A percentile compares a stretch with the other conserved stretches of the same genome.
phyloP scores from a whole-genome alignment of 2,329 filamentous ascomycete species.

The Ascosphaera pollenicola region DNA sequence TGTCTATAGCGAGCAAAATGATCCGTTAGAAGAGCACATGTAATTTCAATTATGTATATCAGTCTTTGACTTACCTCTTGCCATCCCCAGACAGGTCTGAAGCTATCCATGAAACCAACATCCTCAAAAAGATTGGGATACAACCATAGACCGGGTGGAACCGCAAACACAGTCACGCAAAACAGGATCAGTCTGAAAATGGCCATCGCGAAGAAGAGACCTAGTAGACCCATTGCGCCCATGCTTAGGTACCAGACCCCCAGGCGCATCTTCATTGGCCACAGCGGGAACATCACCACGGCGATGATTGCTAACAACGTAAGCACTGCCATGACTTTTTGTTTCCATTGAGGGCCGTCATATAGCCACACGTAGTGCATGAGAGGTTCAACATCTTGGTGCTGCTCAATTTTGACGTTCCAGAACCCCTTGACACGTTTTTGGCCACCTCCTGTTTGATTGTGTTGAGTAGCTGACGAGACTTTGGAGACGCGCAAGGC shows the following conservation, averaged over 20 bases:
- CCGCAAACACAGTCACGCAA: slow-evolving; percentile 68
- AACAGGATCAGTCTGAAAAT: slow-evolving; percentile 94
- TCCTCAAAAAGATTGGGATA: slow-evolving; percentile 98
- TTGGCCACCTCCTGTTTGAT: slow-evolving; percentile 42
- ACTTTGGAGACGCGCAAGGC: slow-evolving; percentile 73
- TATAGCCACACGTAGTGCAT: slow-evolving; percentile 95
- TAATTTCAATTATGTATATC: background rate
- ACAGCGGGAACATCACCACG: slow-evolving; percentile 85
- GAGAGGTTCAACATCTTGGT: slow-evolving; percentile 48
- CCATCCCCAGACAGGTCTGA: slow-evolving; percentile 93
- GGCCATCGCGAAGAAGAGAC: slow-evolving; percentile 90
- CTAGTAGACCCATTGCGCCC: slow-evolving; percentile 73
- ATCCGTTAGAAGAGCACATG: background rate
- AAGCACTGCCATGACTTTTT: slow-evolving; percentile 71
- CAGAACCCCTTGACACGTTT: slow-evolving; percentile 77
- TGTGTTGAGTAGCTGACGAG: slow-evolving; percentile 55
- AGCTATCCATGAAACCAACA: slow-evolving; percentile 94
- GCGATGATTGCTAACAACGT: slow-evolving; percentile 68
- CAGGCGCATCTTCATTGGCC: slow-evolving; percentile 74
- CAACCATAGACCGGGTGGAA: slow-evolving; percentile 81
- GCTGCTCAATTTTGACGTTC: slow-evolving; percentile 88
- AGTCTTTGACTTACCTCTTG: slow-evolving; percentile 48
- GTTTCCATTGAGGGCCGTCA: slow-evolving; percentile 82
- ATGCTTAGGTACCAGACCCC: slow-evolving; percentile 97
- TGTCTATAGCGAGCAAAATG: slow-evolving; percentile 13